Evolutionary conservation across 2,329 filamentous ascomycete genomes (phyloP), one percentile per base, ranked within the genome.

Genomic region (Chalaropsis ovoidea): DNA sequence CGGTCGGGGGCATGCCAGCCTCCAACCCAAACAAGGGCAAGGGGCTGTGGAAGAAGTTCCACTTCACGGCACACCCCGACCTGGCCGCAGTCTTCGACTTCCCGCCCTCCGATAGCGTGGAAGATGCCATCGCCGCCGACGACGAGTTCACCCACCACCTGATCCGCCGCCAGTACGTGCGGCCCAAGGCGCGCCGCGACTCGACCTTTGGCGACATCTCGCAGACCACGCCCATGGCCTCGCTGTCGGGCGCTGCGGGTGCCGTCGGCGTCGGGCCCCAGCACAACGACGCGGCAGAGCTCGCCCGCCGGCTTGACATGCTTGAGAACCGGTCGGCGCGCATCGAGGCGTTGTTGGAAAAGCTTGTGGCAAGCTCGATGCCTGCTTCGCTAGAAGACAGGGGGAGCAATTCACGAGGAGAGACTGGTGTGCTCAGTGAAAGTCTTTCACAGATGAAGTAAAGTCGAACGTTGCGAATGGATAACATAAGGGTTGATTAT

Each of bases 21-120:
- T 13, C 60, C 19, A 19, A 31, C 24, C 47, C 70, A 2, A 54
- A 22, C n/a, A 56, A 52, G 47, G 31, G 15, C 17, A 63, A 65
- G 22, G 62, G 27, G 13, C 87, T 88, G 71, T 89, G 86, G 83
- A 82, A 86, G 69, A 83, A 81, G 72, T 86, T 82, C 76, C 80
- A 82, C 60, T 83, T 91, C 71, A 87, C 85, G 6, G 85, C 84
- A 8, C 86, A 90, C 72, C 82, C 86, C 22, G 87, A 90, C 71
- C 79, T 91, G 42, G 82, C 87, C 58, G 82, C 85, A 11, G 88
- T 90, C 1, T 91, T 91, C 68, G 85, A 90, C 63, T 79, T 86
- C 31, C 80, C 87, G 49, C 86, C 86, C 4, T 87, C 88, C 1
- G 81, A 86, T 61, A 78, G 77, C 39, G 78, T 84, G 3, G 77